These are phyloP conservation scores for Monosporascus ibericus DNA, from an alignment of 2,329 filamentous ascomycete species.

Conservation along the genomic window DNA sequence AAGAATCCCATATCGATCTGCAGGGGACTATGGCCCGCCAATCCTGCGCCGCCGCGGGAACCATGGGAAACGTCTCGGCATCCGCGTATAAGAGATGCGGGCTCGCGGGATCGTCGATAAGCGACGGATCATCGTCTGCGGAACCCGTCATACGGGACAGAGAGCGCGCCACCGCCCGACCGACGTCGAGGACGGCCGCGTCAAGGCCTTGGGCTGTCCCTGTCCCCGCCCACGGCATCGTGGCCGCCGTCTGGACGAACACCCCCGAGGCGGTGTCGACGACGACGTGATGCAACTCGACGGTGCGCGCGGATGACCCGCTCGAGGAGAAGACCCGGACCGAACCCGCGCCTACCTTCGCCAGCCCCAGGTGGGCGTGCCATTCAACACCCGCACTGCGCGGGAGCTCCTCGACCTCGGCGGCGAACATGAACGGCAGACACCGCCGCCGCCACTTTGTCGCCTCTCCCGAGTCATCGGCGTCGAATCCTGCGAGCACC, in stretches of 20 bases:
- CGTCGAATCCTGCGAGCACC: conserved; percentile 32
- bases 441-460: conserved; percentile 22
- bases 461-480: conserved; percentile 16
- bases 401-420: conserved; percentile 72
- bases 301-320: background rate
- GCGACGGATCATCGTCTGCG: background rate
- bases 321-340: conserved; percentile 12
- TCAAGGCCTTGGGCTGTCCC: background rate
- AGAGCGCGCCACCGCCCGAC: background rate
- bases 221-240: background rate
- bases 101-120: background rate
- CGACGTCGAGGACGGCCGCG: background rate
- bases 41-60: background rate
- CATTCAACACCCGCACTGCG: conserved; percentile 74
- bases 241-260: conserved; percentile 19
- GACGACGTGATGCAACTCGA: conserved; percentile 18
- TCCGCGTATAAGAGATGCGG: conserved; percentile 1
- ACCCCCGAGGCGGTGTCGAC: conserved; percentile 13
- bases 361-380: conserved; percentile 62
- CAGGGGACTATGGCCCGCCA: background rate
- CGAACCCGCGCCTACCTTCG: conserved; percentile 22
- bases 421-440: conserved; percentile 65
- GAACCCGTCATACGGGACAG: background rate
- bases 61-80: background rate
- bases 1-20: background rate